phyloP scores from a whole-genome alignment of 768 basidiomycete genomes.

The Boletus subcaerulescens region DNA sequence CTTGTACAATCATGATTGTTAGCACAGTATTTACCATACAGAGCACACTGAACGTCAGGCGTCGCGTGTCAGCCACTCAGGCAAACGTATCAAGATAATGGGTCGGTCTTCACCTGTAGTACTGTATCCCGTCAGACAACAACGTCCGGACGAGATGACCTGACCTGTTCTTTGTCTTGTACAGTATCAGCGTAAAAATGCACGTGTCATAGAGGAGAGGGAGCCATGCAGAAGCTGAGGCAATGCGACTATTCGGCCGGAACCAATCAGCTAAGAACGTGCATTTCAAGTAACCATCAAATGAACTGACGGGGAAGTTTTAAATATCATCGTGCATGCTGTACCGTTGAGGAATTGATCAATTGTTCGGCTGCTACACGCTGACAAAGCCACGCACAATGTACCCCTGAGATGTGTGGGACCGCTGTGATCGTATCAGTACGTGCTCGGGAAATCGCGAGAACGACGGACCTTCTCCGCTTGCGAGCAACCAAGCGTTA shows the following conservation, averaged over 20 bases:
- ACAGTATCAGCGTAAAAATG: conserved; percentile 34
- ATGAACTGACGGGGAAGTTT: conserved; percentile 19
- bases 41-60: conserved; percentile 30
- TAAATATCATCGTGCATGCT: conserved; percentile 44
- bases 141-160: conserved; percentile 24
- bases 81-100: neutral
- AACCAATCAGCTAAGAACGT: neutral
- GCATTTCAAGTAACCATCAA: neutral
- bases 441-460: neutral
- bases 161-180: conserved; percentile 24
- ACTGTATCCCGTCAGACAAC: conserved; percentile 34
- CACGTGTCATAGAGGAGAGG: conserved; percentile 40
- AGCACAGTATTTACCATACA: conserved; percentile 38
- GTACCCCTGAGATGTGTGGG: neutral
- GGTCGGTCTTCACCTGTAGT: conserved; percentile 29
- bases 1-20: conserved; percentile 37
- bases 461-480: conserved; percentile 44
- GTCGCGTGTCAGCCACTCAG: neutral
- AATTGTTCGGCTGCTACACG: conserved; percentile 31
- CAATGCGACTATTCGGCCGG: conserved; percentile 16
- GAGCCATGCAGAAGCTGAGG: conserved; percentile 40
- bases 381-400: conserved; percentile 9
- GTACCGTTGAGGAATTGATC: neutral
- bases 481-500: conserved; percentile 54
- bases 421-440: conserved; percentile 13